phyloP scores from a whole-genome alignment of 331 rosid species.

The Ulmus americana region DNA sequence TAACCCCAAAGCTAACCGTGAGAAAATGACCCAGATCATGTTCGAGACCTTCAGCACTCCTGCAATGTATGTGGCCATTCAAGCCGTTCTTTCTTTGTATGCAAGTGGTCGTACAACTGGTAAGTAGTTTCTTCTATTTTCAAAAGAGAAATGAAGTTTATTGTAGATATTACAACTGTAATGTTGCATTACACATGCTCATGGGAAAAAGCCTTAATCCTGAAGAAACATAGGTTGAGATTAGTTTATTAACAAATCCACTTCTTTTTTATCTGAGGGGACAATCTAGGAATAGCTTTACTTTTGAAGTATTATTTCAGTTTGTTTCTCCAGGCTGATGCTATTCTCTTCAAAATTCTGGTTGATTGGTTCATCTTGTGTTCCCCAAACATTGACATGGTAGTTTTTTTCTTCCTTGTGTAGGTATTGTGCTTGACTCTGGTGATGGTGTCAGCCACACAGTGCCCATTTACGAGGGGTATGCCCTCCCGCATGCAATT shows the following conservation, averaged over 20 bases:
- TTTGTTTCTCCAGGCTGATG: background rate
- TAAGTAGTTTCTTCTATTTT: slow-evolving; percentile 26
- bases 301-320: background rate
- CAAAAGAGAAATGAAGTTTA: too few relatives aligned
- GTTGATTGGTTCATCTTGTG: background rate
- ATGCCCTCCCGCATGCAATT: slow-evolving; percentile 98
- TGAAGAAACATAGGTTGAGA: background rate
- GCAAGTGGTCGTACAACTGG: slow-evolving; percentile 99
- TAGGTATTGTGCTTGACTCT: slow-evolving; percentile 94
- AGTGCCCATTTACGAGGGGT: slow-evolving; percentile 93
- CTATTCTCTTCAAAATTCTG: background rate
- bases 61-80: slow-evolving; percentile 98
- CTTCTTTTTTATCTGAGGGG: background rate
- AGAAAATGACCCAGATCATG: slow-evolving; percentile 99
- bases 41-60: slow-evolving; percentile 95
- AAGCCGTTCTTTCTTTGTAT: slow-evolving; percentile 92
- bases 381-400: background rate
- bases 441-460: slow-evolving; percentile 99
- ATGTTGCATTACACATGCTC: too few relatives aligned
- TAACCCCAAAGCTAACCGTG: slow-evolving; percentile 96
- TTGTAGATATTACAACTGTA: too few relatives aligned
- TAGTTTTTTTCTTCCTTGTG: slow-evolving; percentile 13
- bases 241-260: background rate
- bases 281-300: background rate
- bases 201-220: background rate